Base-by-base conservation (phyloP, 2,329 filamentous ascomycete species). In the Cladophialophora psammophila region DNA sequence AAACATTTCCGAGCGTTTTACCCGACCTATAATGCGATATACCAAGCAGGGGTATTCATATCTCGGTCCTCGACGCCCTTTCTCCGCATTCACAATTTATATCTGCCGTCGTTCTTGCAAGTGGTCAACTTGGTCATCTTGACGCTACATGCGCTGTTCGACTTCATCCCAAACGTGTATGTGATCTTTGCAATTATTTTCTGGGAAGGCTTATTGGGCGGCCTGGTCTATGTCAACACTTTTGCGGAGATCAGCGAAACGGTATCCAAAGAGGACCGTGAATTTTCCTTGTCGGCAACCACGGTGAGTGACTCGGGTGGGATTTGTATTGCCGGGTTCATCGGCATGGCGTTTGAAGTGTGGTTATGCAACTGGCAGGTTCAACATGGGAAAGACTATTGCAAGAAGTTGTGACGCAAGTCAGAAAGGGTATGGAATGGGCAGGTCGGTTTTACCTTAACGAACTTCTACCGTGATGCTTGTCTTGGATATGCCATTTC, bases 41-140 rank as follows among this genome's bases (percentile, higher is more conserved):
- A 99, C 79, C 94, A 99, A 81, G 83, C 94, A 2, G 95, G 95
- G 63, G 95, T 98, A 70, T 98, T 98, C 80, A 87, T 98, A 73
- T 97, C 94, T 0, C 90, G 95, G 15, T 96, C 93, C 0, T 96
- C 93, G 0, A 93, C 92, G 0, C 93, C 94, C 0, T 96, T 97
- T 77, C 77, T 96, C 72, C 90, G 94, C 34, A 86, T 98, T 50
- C 91, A 91, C 73, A 83, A 88, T 57, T 85, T 98, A 1, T 98
- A 98, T 76, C 73, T 92, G 0, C 94, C 94, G 0, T 92, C 93
- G 0, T 78, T 94, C 9, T 85, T 99, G 0, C 95, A 98, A 78
- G 82, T 95, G 2, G 83, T 83, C 66, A 99, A 98, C 74, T 84
- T 98, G 2, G 77, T 83, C 3, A 69, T 96, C 0, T 84, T 99